Evolutionary conservation across 1,139 yeast species (phyloP).

Genomic region (Casaregolazyma suthepensis): DNA sequence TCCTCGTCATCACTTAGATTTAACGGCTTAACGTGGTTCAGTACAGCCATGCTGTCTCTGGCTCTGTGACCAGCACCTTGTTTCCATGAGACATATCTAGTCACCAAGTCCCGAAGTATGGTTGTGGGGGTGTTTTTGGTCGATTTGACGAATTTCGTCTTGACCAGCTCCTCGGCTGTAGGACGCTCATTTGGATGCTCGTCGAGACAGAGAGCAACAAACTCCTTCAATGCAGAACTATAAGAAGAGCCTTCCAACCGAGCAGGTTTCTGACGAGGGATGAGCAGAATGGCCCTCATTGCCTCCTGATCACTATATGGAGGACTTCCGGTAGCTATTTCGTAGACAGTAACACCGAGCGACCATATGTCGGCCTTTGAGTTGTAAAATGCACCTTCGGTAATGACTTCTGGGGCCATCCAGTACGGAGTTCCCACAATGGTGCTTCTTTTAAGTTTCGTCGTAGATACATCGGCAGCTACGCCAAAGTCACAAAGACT

Average conservation of each 20-base stretch:
- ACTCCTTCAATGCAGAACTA: slow-evolving; percentile 70
- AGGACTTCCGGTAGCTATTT: slow-evolving; percentile 94
- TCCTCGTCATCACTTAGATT: slow-evolving; percentile 29
- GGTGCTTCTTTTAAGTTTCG: slow-evolving; percentile 75
- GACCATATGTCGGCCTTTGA: slow-evolving; percentile 92
- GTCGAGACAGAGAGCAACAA: slow-evolving; percentile 85
- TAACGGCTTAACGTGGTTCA: slow-evolving; percentile 20
- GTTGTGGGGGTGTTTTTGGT: slow-evolving; percentile 56
- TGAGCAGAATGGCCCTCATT: slow-evolving; percentile 87
- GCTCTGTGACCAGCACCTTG: slow-evolving; percentile 26
- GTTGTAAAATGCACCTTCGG: slow-evolving; percentile 84
- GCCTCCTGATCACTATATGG: slow-evolving; percentile 97
- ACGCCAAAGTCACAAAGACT: slow-evolving; percentile 97
- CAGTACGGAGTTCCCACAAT: slow-evolving; percentile 99
- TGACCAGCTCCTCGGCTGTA: slow-evolving; percentile 75
- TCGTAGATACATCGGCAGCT: slow-evolving; percentile 85
- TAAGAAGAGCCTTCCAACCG: slow-evolving; percentile 87
- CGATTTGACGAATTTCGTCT: slow-evolving; percentile 61
- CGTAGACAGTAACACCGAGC: slow-evolving; percentile 87
- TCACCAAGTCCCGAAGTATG: slow-evolving; percentile 67
- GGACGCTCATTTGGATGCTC: slow-evolving; percentile 89
- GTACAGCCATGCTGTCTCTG: slow-evolving; percentile 28
- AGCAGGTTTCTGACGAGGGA: slow-evolving; percentile 90
- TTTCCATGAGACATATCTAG: slow-evolving; percentile 70
- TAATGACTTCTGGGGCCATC: slow-evolving; percentile 99